phyloP scores from a whole-genome alignment of 148 eudicot species.

The Talinum fruticosum region DNA sequence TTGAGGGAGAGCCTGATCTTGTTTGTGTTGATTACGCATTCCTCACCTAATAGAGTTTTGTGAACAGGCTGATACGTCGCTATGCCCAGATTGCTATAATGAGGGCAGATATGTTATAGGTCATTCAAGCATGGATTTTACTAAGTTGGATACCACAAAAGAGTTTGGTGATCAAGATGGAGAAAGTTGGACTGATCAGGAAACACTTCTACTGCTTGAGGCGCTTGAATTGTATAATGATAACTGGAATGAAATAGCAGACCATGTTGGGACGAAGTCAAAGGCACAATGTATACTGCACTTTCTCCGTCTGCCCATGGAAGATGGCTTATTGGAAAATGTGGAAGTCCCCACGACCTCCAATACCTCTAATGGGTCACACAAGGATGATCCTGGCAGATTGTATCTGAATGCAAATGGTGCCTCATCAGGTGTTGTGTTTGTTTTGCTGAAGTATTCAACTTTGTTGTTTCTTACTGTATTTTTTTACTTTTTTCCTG shows the following conservation, averaged over 20 bases:
- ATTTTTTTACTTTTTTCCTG: background rate
- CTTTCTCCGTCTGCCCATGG: slow-evolving; percentile 79
- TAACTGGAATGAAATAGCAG: slow-evolving; percentile 94
- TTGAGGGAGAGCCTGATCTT: background rate
- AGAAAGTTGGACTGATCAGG: slow-evolving; percentile 89
- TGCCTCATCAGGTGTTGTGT: slow-evolving; percentile 45
- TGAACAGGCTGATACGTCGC: slow-evolving; percentile 63
- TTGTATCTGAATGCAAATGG: slow-evolving; percentile 54
- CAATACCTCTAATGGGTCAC: slow-evolving; percentile 32
- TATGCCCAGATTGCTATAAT: slow-evolving; percentile 81
- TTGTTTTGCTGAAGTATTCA: slow-evolving; percentile 1
- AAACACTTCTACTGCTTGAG: slow-evolving; percentile 81
- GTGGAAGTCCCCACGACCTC: slow-evolving; percentile 57
- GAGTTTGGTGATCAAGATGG: slow-evolving; percentile 73
- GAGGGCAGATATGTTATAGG: slow-evolving; percentile 79
- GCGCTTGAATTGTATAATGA: slow-evolving; percentile 71
- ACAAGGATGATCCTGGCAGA: slow-evolving; percentile 33
- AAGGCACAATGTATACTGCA: slow-evolving; percentile 95
- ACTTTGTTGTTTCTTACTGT: slow-evolving; percentile 13
- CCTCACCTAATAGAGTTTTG: slow-evolving; percentile 18
- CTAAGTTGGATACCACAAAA: slow-evolving; percentile 50
- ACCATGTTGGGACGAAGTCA: slow-evolving; percentile 84
- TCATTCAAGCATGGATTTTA: slow-evolving; percentile 86
- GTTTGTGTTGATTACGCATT: background rate
- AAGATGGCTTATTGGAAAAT: slow-evolving; percentile 64